Base-by-base conservation (phyloP, 2,329 filamentous ascomycete genomes). In the Monilinia polystroma region DNA sequence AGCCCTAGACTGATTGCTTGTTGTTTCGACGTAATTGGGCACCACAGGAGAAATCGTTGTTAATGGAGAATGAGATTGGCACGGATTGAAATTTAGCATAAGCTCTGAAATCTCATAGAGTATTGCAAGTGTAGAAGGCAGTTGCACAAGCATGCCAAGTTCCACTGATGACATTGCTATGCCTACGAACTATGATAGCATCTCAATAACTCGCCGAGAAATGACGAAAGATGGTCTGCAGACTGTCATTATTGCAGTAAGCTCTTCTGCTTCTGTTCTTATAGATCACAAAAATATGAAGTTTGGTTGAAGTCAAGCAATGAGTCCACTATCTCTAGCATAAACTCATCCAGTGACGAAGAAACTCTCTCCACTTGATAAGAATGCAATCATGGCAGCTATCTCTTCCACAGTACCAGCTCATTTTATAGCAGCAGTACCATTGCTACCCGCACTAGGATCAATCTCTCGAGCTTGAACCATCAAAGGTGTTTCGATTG, bases 401-500 rank as follows among this genome's bases (percentile, higher is more conserved):
- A 79, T 79, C 72, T 84, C 81, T 68, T 83, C 81, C 0, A 82
- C 73, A 35, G 78, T 82, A 3, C 82, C 82, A 64, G 79, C 76
- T 67, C 82, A 77, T 76, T 26, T 76, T 70, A 63, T 79, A 72
- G 57, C 79, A 69, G 55, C 75, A 70, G 64, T 73, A 57, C 80
- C 77, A 75, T 79, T 81, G 23, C 77, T 74, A 1, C 60, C 66
- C 41, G 11, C 20, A 49, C 8, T 18, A n/a, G 69, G 67, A 53
- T 68, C 43, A 1, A 68, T 66, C 60, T 71, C 72, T 18, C 12
- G 68, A 49, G 69, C 70, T 47, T 70, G 63, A 67, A 81, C 76
- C 79, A 84, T 80, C 71, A 84, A 68, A 11, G 82, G 82, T 26
- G 82, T 85, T 67, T 80, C 78, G 60, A 84, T 83, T 7, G 81